Evolutionary conservation across 129 eudicot genomes (phyloP), one percentile per base, ranked within the genome.

Genomic region (Saussurea involucrata): DNA sequence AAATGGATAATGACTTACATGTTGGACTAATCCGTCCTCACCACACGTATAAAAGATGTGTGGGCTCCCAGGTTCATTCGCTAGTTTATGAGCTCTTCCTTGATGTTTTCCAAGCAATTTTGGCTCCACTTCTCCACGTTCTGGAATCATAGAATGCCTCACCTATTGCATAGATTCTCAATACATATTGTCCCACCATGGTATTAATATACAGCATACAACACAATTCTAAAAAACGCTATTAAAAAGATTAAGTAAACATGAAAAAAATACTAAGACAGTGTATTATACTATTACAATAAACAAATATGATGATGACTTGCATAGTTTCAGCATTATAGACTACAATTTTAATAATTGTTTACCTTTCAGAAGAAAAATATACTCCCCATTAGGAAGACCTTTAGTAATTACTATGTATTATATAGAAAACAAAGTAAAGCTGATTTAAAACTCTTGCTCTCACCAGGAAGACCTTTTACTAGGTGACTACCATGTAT

Each of bases 31-130:
- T 53, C 96, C 97, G 66, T 94, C 98, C 81, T 89, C 98, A 32
- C 93, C 98, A 61, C 97, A 94, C 8, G 92, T 87, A 75, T 91
- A 94, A 36, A 94, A 87, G 49, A 86, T 86, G 79, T 94, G 90
- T 31, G 97, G 89, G 87, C 98, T 91, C 15, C 96, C 98, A 69
- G 96, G 98, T 83, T 94, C 97, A 78, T 84, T 82, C 25, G 97
- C 97, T 85, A 94, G 83, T 76, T 94, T 94, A 78, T 94, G 98
- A 77, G 85, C 96, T 37, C 96, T 86, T 18, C 89, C 88, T 5
- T 79, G 87, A 86, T 94, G 98, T 66, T 79, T 79, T 8, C 79
- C 85, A 15, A 94, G 91, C 46, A 89, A 63, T 72, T 86, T 85
- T 68, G 96, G 82, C 72, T 82, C 93, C 66, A 87, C 91, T 8